Base-by-base conservation (phyloP, 2,329 filamentous ascomycete species). In the Paraphoma chrysanthemicola region DNA sequence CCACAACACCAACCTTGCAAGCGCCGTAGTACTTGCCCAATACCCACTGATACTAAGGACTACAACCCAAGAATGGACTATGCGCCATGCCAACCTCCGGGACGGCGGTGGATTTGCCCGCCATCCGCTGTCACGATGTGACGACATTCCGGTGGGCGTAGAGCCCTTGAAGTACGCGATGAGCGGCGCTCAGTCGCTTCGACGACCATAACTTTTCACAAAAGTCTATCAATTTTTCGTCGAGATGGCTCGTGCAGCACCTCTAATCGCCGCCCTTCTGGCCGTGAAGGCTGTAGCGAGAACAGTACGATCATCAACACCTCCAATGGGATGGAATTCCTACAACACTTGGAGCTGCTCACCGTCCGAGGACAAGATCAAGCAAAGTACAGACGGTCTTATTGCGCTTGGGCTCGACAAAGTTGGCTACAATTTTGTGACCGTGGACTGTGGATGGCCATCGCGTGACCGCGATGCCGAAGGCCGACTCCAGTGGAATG, bases 371-470 rank as follows among this genome's bases (percentile, higher is more conserved):
- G 70, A 62, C 0, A 81, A 82, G 38, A 80, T 86, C 23, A 78
- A 80, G 42, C 71, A 76, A 2, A 87, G 85, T 54, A 83, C 84
- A 0, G 73, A 84, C 42, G 85, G 83, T 0, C 69, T 88, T 0
- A 77, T 86, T 0, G 79, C 83, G 43, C 73, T 83, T 0, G 84
- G 83, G 0, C 77, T 87, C 0, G 77, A 78, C 0, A 76, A 80
- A 3, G 72, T 83, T 0, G 86, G 86, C 6, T 88, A 89, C 63
- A 78, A 74, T 1, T 81, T 82, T 53, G 82, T 87, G 31, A 85
- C 83, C 0, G 79, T 81, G 0, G 86, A 88, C 62, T 88, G 85
- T 51, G 86, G 86, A 0, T 88, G 86, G 86, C 79, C 73, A 5
- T 69, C 76, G 4, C 56, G 70, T 2, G 64, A 78, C 33, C 70